phyloP scores from a whole-genome alignment of 495 filamentous ascomycete genomes.

The Hyaloscypha finlandica region DNA sequence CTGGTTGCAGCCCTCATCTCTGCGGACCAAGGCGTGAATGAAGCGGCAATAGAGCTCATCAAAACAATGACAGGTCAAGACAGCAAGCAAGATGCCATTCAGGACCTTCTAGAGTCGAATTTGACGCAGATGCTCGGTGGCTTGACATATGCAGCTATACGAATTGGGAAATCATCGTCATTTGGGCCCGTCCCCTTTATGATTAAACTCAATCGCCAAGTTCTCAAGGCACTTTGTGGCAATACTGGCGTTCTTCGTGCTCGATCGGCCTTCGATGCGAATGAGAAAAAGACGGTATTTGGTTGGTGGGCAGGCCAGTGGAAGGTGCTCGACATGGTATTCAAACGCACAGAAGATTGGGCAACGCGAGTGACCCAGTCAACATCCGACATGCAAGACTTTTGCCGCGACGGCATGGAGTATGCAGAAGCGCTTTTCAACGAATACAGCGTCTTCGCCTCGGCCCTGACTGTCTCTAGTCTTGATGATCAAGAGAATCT shows the following conservation, averaged over 20 bases:
- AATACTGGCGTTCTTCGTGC: slow-evolving; percentile 77
- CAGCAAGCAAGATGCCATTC: slow-evolving; percentile 72
- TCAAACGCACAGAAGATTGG: slow-evolving; percentile 81
- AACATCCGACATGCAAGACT: slow-evolving; percentile 83
- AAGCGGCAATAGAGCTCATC: slow-evolving; percentile 75
- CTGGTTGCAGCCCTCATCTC: slow-evolving; percentile 40
- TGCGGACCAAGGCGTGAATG: slow-evolving; percentile 67
- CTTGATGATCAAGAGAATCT: slow-evolving; percentile 39
- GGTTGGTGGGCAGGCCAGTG: slow-evolving; percentile 83
- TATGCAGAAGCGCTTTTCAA: slow-evolving; percentile 84
- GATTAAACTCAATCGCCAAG: slow-evolving; percentile 71
- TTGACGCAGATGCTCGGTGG: slow-evolving; percentile 47
- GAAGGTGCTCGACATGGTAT: slow-evolving; percentile 77
- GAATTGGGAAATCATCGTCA: slow-evolving; percentile 56
- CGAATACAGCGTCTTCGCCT: slow-evolving; percentile 74
- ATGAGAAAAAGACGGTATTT: slow-evolving; percentile 63
- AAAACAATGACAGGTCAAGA: slow-evolving; percentile 74
- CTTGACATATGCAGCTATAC: slow-evolving; percentile 27
- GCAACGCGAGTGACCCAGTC: slow-evolving; percentile 50
- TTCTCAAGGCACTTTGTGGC: slow-evolving; percentile 82
- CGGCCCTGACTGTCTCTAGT: slow-evolving; percentile 40
- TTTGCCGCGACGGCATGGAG: slow-evolving; percentile 91
- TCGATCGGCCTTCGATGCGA: slow-evolving; percentile 54
- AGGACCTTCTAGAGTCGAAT: slow-evolving; percentile 63
- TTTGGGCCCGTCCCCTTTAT: slow-evolving; percentile 70